These are phyloP conservation scores for Beauveria rudraprayagi DNA, from an alignment of 2,329 filamentous ascomycete species.

Conservation along the genomic window DNA sequence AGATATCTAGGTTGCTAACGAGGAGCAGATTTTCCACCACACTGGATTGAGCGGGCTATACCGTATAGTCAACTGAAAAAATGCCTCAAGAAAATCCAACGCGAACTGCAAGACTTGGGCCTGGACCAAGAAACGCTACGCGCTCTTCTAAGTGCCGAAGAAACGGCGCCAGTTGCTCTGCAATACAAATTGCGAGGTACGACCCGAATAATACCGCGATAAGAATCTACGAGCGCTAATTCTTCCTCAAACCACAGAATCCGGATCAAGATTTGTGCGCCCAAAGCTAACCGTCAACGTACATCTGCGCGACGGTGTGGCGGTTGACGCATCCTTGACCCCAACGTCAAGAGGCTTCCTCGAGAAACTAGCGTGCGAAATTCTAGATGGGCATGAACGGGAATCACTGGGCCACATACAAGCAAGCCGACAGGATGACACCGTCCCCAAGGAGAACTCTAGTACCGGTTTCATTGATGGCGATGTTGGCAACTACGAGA, in stretches of 20 bases:
- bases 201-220: slow-evolving; percentile 5
- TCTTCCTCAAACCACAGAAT: slow-evolving; percentile 19
- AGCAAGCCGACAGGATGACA: background rate
- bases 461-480: background rate
- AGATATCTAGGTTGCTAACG: background rate
- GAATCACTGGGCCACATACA: background rate
- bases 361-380: slow-evolving; percentile 46
- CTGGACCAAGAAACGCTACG: slow-evolving; percentile 64
- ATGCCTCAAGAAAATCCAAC: slow-evolving; percentile 71
- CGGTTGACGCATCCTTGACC: slow-evolving; percentile 60
- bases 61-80: slow-evolving; percentile 83
- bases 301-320: slow-evolving; percentile 56
- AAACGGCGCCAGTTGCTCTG: slow-evolving; percentile 37
- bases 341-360: slow-evolving; percentile 57
- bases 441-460: background rate
- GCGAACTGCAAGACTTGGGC: slow-evolving; percentile 62
- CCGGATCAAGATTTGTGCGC: slow-evolving; percentile 41
- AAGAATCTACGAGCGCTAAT: background rate
- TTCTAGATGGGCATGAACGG: slow-evolving; percentile 1
- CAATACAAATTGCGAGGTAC: slow-evolving; percentile 49
- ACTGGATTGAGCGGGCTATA: slow-evolving; percentile 67
- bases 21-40: slow-evolving; percentile 56
- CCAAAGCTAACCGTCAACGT: slow-evolving; percentile 66
- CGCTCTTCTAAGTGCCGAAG: slow-evolving; percentile 48
- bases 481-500: slow-evolving; percentile 19